Percentiles rank a stretch among this genome's conserved stretches.
phyloP scores from a whole-genome alignment of 192 early-diverging fungal genomes.

The Coemansia sp. region DNA sequence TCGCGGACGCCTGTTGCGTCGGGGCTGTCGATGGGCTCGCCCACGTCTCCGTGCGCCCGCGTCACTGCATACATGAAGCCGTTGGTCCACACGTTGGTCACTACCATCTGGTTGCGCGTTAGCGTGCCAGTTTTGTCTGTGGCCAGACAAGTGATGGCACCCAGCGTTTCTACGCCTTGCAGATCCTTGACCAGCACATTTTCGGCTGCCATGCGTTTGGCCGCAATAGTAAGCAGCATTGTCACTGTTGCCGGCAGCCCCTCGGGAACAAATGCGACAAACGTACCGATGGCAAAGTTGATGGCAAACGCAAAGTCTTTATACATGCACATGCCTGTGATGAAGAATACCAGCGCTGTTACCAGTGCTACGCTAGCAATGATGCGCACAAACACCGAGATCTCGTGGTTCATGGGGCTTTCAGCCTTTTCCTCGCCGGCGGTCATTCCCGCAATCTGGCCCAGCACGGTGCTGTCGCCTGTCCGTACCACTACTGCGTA shows the following conservation, averaged over 20 bases:
- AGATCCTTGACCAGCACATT: conserved; percentile 96
- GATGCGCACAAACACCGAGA: conserved; percentile 76
- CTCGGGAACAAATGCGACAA: conserved; percentile 91
- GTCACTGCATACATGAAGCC: conserved; percentile 62
- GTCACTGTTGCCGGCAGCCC: conserved; percentile 93
- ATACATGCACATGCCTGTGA: conserved; percentile 63
- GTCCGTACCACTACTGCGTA: conserved; percentile 92
- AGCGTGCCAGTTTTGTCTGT: conserved; percentile 98
- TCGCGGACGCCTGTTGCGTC: conserved; percentile 68
- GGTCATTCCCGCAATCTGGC: conserved; percentile 90
- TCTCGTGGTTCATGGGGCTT: conserved; percentile 77
- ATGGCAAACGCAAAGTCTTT: conserved; percentile 64
- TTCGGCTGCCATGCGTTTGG: conserved; percentile 86
- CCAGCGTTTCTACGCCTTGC: conserved; percentile 94
- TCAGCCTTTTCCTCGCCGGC: conserved; percentile 69
- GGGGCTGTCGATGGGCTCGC: conserved; percentile 49
- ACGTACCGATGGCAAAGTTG: conserved; percentile 88
- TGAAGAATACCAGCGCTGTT: conserved; percentile 84
- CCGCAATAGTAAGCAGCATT: conserved; percentile 90
- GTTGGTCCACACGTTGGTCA: conserved; percentile 86
- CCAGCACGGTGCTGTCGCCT: conserved; percentile 91
- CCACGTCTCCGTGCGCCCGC: conserved; percentile 49
- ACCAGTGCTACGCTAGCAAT: conserved; percentile 76
- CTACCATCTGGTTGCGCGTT: conserved; percentile 96
- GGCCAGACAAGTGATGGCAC: conserved; percentile 92